Percentiles rank a stretch among this genome's conserved stretches.
Evolutionary conservation across 768 basidiomycete species (phyloP).

Genomic region (Calvatia gigantea): DNA sequence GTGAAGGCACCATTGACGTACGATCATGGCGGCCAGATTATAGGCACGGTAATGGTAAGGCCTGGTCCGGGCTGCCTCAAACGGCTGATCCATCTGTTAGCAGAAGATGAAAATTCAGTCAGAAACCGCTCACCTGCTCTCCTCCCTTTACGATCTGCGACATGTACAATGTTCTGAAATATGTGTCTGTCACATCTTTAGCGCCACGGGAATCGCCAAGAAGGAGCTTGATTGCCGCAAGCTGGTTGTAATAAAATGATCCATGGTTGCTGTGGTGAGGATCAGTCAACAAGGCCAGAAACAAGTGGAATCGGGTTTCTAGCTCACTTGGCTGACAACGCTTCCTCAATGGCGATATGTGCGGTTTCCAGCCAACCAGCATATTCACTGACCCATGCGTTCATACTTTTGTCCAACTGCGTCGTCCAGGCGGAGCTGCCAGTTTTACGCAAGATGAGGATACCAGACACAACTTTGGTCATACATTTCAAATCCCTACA

Average conservation of each 20-base stretch:
- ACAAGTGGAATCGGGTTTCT: background rate
- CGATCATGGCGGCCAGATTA: conserved; percentile 68
- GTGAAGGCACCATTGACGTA: conserved; percentile 25
- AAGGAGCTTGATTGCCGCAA: conserved; percentile 52
- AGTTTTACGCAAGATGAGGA: conserved; percentile 49
- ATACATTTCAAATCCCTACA: conserved; percentile 55
- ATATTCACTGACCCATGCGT: conserved; percentile 49
- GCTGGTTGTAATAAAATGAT: conserved; percentile 59
- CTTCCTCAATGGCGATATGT: conserved; percentile 43
- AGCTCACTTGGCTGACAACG: conserved; percentile 45
- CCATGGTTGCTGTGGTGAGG: conserved; percentile 55
- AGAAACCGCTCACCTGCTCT: conserved; percentile 41
- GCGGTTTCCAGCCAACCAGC: conserved; percentile 53
- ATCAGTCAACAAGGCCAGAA: background rate
- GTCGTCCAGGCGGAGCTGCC: conserved; percentile 51
- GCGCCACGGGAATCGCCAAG: conserved; percentile 49
- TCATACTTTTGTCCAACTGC: conserved; percentile 46
- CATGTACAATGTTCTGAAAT: conserved; percentile 48
- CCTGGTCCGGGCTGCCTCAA: conserved; percentile 56
- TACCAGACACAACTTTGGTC: conserved; percentile 49
- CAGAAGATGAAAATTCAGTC: background rate
- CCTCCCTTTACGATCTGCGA: conserved; percentile 53
- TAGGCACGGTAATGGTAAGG: conserved; percentile 68
- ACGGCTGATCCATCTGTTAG: conserved; percentile 34
- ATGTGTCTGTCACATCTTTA: conserved; percentile 38